Evolutionary conservation across 2,329 filamentous ascomycete genomes (phyloP).

Genomic region (Cladosporium cucumerinum): DNA sequence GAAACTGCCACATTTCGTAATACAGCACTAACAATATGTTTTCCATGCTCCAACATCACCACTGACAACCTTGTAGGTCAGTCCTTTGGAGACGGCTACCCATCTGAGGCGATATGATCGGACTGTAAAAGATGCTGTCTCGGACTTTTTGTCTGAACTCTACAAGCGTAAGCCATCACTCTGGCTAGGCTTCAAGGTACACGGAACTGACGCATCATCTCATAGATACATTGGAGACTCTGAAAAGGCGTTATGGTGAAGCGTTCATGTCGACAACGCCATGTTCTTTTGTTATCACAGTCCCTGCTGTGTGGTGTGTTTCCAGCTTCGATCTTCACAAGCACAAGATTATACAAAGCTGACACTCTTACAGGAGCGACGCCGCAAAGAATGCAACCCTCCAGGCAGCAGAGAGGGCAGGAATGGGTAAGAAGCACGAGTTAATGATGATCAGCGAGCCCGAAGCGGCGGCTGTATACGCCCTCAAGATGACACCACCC

Average conservation of each 20-base stretch:
- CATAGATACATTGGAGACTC: slow-evolving; percentile 70
- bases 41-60: not conserved
- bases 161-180: slow-evolving; percentile 44
- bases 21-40: slow-evolving; percentile 23
- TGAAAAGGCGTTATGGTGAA: slow-evolving; percentile 71
- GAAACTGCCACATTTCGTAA: slow-evolving; percentile 80
- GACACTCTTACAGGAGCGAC: slow-evolving; percentile 47
- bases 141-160: slow-evolving; percentile 74
- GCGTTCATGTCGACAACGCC: slow-evolving; percentile 68
- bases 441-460: slow-evolving; percentile 79
- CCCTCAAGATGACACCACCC: slow-evolving; percentile 73
- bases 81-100: slow-evolving; percentile 70
- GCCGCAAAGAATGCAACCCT: slow-evolving; percentile 80
- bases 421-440: slow-evolving; percentile 67
- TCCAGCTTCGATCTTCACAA: not conserved
- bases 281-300: slow-evolving; percentile 66
- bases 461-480: slow-evolving; percentile 76
- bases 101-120: slow-evolving; percentile 72
- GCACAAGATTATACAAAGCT: not conserved
- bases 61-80: slow-evolving; percentile 69
- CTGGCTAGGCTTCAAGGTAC: no score
- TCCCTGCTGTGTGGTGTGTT: slow-evolving; percentile 71
- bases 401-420: slow-evolving; percentile 72
- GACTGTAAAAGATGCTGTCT: slow-evolving; percentile 74
- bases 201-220: not conserved